Evolutionary conservation across 305 asterid genomes (phyloP).

Genomic region (Fraxinus sp.): DNA sequence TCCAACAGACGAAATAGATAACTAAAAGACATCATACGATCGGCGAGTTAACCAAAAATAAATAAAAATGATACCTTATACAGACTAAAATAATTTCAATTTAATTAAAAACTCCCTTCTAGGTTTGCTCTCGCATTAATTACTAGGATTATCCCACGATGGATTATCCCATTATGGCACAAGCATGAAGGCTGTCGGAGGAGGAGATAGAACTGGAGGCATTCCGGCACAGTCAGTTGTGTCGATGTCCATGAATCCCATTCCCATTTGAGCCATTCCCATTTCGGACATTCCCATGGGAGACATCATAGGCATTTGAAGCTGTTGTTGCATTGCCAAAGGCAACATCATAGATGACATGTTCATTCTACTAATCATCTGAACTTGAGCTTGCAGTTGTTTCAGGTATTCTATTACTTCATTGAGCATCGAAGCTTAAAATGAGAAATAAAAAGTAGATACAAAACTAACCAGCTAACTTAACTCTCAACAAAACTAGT

Average conservation of each 20-base stretch:
- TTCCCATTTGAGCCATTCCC: slow-evolving; percentile 37
- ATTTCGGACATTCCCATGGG: slow-evolving; percentile 33
- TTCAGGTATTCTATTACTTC: slow-evolving; percentile 86
- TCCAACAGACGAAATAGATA: background rate
- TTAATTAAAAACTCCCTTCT: background rate
- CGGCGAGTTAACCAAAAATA: background rate
- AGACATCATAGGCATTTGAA: slow-evolving; percentile 79
- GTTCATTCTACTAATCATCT: slow-evolving; percentile 69
- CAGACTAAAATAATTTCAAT: background rate
- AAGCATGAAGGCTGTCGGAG: slow-evolving; percentile 47
- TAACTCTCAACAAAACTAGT: background rate
- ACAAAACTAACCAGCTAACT: background rate
- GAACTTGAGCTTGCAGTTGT: slow-evolving; percentile 70
- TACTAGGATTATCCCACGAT: background rate
- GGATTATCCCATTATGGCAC: slow-evolving; percentile 55
- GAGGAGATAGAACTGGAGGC: slow-evolving; percentile 33
- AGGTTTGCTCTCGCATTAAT: background rate
- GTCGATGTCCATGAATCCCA: slow-evolving; percentile 63
- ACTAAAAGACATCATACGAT: background rate
- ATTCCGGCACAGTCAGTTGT: slow-evolving; percentile 37
- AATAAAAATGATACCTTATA: background rate
- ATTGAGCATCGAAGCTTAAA: slow-evolving; percentile 79
- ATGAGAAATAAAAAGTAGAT: background rate
- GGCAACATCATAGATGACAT: slow-evolving; percentile 69
- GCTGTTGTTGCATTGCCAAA: slow-evolving; percentile 66